Base-by-base conservation (phyloP, 345 rosid genomes). In the Angophora floribunda region DNA sequence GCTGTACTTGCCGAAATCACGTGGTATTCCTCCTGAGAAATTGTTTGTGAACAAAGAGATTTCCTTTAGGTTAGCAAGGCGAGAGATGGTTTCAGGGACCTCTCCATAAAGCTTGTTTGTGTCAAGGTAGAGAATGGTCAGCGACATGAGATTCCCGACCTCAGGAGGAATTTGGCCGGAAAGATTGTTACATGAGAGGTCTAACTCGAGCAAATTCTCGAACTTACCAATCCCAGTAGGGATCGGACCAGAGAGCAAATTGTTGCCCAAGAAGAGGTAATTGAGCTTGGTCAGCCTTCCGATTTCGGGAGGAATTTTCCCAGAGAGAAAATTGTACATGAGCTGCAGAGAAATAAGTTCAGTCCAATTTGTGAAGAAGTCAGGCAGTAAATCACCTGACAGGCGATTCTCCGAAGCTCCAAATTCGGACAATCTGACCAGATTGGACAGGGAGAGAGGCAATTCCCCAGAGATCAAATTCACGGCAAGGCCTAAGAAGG, bases 101-200 rank as follows among this genome's bases (percentile, higher is more conserved):
- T 52, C 55, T 16, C 55, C 55, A 52, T 52, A 52, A 52, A 52
- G 22, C 55, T 52, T 19, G 22, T 52, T 52, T 1, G 1, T 6
- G 55, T 0, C 3, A 8, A 52, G 55, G 22, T 52, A 7, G 0
- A 52, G 55, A 6, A 2, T 1, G 22, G 22, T 52, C 55, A 52
- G 7, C 8, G 3, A 52, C 2, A 21, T 52, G 22, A 52, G 55
- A 6, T 52, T 52, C 22, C 55, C 22, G 22, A 52, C 22, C 55
- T 52, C 21, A 19, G 55, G 22, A 52, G 61, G 98, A 79, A 95
- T 93, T 3, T 90, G 85, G 70, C 96, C 96, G 3, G 94, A 94
- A 85, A 95, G 91, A 19, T 86, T 87, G 91, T 95, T 95, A 11
- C 44, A 89, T 10, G 96, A 95, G 75, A 95, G 93, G 92, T 94